Evolutionary conservation across 2,329 filamentous ascomycete genomes (phyloP).

Genomic region (Lachnellula hyalina): DNA sequence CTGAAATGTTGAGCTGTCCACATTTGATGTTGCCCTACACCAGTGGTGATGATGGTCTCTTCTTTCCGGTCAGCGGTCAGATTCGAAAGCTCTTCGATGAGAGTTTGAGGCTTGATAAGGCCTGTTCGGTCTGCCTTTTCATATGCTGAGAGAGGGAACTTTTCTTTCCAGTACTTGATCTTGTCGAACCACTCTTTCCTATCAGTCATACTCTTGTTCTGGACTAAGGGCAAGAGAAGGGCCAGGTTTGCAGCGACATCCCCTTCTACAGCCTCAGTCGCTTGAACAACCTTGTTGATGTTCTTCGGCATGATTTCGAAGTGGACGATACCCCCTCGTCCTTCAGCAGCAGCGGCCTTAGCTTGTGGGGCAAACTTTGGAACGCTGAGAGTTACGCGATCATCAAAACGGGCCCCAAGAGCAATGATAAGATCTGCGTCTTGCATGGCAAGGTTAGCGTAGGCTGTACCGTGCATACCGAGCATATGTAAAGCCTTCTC

Average conservation of each 20-base stretch:
- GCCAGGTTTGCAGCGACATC: constrained; percentile 78
- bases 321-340: constrained; percentile 89
- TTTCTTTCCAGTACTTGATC: constrained; percentile 85
- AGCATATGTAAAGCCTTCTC: constrained; percentile 96
- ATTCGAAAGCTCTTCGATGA: constrained; percentile 86
- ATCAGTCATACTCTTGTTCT: constrained; percentile 55
- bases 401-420: constrained; percentile 89
- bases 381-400: constrained; percentile 81
- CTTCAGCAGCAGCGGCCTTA: constrained; percentile 76
- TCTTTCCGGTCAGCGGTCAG: constrained; percentile 76
- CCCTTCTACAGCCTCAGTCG: constrained; percentile 90
- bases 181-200: constrained; percentile 83
- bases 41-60: constrained; percentile 82
- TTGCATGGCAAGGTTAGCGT: constrained; percentile 98
- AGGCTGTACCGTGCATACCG: constrained; percentile 95
- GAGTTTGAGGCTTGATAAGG: constrained; percentile 87
- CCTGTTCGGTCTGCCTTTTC: constrained; percentile 71
- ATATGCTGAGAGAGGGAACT: constrained; percentile 79
- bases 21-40: constrained; percentile 98
- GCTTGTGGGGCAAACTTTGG: constrained; percentile 85
- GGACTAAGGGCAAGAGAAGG: constrained; percentile 66
- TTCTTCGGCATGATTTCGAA: constrained; percentile 99
- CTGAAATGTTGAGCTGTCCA: constrained; percentile 96
- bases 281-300: constrained; percentile 99
- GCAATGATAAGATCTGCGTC: constrained; percentile 94